Percentiles rank a stretch among this genome's conserved stretches.
These are phyloP conservation scores for Apiotrichum veenhuisii DNA, from an alignment of 1,284 basidiomycete genomes.

Conservation along the genomic window DNA sequence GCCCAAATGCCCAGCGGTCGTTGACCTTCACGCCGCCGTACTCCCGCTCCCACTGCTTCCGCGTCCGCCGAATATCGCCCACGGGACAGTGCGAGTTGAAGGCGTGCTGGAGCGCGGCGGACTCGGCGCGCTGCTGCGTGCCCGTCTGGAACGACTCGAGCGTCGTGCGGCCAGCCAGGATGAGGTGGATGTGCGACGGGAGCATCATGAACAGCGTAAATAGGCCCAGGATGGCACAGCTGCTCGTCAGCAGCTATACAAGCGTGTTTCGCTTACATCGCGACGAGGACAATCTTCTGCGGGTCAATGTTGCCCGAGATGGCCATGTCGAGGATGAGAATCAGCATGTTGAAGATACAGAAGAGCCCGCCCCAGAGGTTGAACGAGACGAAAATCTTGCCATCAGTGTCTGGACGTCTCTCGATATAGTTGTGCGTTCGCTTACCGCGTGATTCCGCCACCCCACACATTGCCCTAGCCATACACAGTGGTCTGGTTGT, in stretches of 20 bases:
- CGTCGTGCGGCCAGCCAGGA: constrained; percentile 36
- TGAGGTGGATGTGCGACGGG: constrained; percentile 37
- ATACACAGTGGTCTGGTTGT: constrained; percentile 40
- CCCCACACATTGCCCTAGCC: constrained; percentile 49
- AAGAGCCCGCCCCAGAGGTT: constrained; percentile 42
- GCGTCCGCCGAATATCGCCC: constrained; percentile 1
- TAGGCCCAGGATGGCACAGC: constrained; percentile 38
- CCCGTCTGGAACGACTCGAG: constrained; percentile 40
- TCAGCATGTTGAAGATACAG: constrained; percentile 34
- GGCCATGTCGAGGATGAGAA: constrained; percentile 27
- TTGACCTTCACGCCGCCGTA: constrained; percentile 40
- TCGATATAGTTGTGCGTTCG: too few species aligned
- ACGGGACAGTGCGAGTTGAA: not conserved
- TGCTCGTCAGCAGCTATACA: constrained; percentile 15
- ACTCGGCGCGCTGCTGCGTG: constrained; percentile 39
- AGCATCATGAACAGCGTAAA: constrained; percentile 40
- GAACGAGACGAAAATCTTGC: constrained; percentile 49
- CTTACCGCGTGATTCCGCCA: constrained; percentile 47
- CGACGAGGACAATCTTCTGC: constrained; percentile 40
- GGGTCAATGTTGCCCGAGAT: constrained; percentile 29
- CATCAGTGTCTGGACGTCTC: too few species aligned
- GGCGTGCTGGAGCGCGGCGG: constrained; percentile 24
- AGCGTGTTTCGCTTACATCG: constrained; percentile 30
- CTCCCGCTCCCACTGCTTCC: constrained; percentile 39
- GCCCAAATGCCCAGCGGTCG: constrained; percentile 43